Conservation (phyloP, 1,284 basidiomycete genomes). For the Irpex rosettiformis region DNA sequence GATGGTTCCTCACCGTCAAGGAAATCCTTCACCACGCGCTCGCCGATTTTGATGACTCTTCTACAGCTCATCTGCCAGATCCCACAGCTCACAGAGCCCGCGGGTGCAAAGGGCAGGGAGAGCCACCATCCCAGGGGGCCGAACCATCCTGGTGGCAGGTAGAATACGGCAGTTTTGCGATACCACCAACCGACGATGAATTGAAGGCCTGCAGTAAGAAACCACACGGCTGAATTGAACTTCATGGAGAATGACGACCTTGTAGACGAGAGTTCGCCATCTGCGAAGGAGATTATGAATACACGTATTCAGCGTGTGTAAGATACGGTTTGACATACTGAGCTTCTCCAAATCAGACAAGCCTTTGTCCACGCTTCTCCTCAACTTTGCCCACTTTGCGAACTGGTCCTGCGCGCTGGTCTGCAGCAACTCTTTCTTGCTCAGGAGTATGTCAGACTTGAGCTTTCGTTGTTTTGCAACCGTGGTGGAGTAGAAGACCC, state of each 20-base stretch:
- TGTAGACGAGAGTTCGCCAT: conserved; percentile 62
- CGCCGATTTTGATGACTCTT: conserved; percentile 68
- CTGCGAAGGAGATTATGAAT: conserved; percentile 37
- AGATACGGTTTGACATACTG: conserved; percentile 69
- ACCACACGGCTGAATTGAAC: conserved; percentile 77
- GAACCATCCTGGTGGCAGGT: conserved; percentile 85
- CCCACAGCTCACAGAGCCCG: conserved; percentile 85
- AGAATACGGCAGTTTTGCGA: conserved; percentile 85
- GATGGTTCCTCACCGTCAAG: conserved; percentile 17
- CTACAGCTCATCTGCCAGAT: conserved; percentile 91
- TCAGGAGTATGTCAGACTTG: conserved; percentile 73
- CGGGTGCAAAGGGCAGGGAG: conserved; percentile 78
- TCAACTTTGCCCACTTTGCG: conserved; percentile 96
- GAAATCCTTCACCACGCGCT: conserved; percentile 64
- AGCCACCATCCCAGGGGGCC: conserved; percentile 82
- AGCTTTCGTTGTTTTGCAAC: conserved; percentile 61
- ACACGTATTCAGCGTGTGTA: background rate
- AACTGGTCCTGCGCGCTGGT: conserved; percentile 98
- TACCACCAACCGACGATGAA: conserved; percentile 88
- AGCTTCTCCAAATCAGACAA: conserved; percentile 91
- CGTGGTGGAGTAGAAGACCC: conserved; percentile 56
- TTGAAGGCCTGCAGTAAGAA: conserved; percentile 80
- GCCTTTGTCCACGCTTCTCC: conserved; percentile 89
- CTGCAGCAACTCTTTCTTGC: conserved; percentile 82
- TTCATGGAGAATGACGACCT: conserved; percentile 68